Percentiles rank a stretch among this genome's conserved stretches.
Conservation (phyloP, 768 basidiomycete genomes). For the Trametes maxima region DNA sequence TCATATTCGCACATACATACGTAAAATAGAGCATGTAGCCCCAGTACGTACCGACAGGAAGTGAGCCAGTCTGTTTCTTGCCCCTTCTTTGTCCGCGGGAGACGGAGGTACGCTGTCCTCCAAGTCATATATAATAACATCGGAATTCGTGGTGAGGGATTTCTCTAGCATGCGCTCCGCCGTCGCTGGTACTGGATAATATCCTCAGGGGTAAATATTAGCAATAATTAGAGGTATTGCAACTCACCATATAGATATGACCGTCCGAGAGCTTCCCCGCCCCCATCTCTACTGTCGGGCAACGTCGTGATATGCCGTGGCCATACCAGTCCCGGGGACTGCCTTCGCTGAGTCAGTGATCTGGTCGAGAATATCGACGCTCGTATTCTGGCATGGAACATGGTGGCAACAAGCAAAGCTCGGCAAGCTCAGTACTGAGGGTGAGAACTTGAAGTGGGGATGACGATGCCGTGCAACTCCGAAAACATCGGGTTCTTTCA, state of each 20-base stretch:
- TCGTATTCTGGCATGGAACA: neutral
- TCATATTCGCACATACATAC: neutral
- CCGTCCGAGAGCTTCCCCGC: neutral
- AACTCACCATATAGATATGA: conserved; percentile 12
- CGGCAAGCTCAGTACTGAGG: no score
- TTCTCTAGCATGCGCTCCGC: conserved; percentile 83
- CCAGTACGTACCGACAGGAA: conserved; percentile 55
- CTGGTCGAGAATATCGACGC: no score
- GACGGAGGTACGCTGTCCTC: conserved; percentile 83
- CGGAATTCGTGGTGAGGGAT: conserved; percentile 62
- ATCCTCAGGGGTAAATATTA: neutral
- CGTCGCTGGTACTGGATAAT: conserved; percentile 69
- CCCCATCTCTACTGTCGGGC: neutral
- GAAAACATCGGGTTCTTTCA: neutral
- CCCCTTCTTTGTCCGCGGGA: conserved; percentile 55
- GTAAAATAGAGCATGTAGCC: neutral
- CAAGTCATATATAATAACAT: conserved; percentile 84
- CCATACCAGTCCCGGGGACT: no score
- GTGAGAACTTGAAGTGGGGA: no score
- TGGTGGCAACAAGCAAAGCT: neutral
- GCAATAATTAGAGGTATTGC: neutral
- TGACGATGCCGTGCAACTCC: neutral
- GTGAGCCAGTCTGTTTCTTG: conserved; percentile 53
- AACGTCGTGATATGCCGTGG: no score
- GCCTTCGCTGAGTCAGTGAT: neutral